These are phyloP conservation scores for Monilinia aucupariae DNA, from an alignment of 2,329 filamentous ascomycete genomes.

Conservation along the genomic window DNA sequence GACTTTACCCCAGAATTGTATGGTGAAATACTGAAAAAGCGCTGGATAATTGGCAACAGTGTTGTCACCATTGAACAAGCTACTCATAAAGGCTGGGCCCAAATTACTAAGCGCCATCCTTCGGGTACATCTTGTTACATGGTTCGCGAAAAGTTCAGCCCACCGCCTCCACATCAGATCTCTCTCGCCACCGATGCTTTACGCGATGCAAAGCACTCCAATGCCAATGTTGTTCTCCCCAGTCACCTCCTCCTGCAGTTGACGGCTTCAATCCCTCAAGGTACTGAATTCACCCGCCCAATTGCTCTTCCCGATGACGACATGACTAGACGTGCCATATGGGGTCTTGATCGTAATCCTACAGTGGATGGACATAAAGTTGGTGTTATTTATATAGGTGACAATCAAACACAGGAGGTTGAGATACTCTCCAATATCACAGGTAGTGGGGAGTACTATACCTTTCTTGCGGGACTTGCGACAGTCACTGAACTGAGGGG, in stretches of 20 bases:
- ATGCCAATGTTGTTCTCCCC: slow-evolving; percentile 60
- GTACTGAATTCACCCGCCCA: slow-evolving; percentile 55
- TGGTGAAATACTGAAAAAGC: slow-evolving; percentile 60
- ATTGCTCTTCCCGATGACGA: slow-evolving; percentile 67
- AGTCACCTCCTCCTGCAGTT: slow-evolving; percentile 69
- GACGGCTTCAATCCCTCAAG: slow-evolving; percentile 56
- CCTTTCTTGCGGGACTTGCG: slow-evolving; percentile 77
- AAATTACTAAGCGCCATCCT: slow-evolving; percentile 65
- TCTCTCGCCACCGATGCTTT: slow-evolving; percentile 44
- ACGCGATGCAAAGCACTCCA: slow-evolving; percentile 46
- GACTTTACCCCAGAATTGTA: slow-evolving; percentile 61
- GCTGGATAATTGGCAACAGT: slow-evolving; percentile 69
- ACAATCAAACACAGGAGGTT: slow-evolving; percentile 73
- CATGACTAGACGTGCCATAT: slow-evolving; percentile 57
- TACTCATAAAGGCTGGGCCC: slow-evolving; percentile 59
- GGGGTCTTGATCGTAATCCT: slow-evolving; percentile 77
- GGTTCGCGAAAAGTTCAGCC: slow-evolving; percentile 53
- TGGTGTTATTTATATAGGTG: slow-evolving; percentile 87
- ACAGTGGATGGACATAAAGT: slow-evolving; percentile 94
- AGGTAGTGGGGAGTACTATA: slow-evolving; percentile 81
- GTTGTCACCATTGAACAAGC: slow-evolving; percentile 71
- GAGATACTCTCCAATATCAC: slow-evolving; percentile 84
- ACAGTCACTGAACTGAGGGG: slow-evolving; percentile 75
- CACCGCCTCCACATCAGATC: slow-evolving; percentile 53
- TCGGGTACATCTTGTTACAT: slow-evolving; percentile 54